Evolutionary conservation across 257 asterid genomes (phyloP), one percentile per base, ranked within the genome.

Genomic region (Oldenlandia corymbosa): DNA sequence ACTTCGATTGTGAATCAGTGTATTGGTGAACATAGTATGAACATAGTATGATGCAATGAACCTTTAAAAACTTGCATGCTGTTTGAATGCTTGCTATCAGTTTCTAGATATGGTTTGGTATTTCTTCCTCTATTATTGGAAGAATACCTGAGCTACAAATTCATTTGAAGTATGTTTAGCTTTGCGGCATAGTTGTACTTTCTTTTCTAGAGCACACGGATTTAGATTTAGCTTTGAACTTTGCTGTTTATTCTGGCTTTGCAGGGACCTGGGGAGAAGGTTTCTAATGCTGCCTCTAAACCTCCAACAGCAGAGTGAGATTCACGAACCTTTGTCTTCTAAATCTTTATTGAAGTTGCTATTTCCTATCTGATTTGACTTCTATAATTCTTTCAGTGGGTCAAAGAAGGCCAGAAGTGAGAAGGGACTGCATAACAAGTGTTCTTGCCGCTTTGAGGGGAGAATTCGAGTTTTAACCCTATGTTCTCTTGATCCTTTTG

Each of bases 331-430:
- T 54, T 55, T 31, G 13, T 26, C 21, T 18, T 53, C 17, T 42
- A 9, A 24, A 10, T 54, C 26, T 50, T 21, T 52, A 3, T 52
- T 3, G 58, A 4, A 2, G 26, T 8, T 51, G 36, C 41, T 11
- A 48, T 14, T 45, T n/a, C 9, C 58, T 28, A 48, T 43, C 27
- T 39, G 20, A 21, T 36, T 28, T 52, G 12, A 62, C 18, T 30
- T 41, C 13, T 47, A 17, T 27, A 23, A n/a, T 42, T 66, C 3
- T 66, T 43, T 54, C 64, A 55, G 71, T 39, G 58, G 58, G 30
- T 42, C 58, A 5, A 56, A 45, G 71, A 67, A 67, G 36, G 54
- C 49, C 71, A 45, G 49, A 67, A 67, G 49, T 67, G 49, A 67
- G 30, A 52, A 11, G 24, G 0, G 34, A 52, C 58, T 30, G 5